These are phyloP conservation scores for Talaromyces sp. DNA, from an alignment of 2,329 filamentous ascomycete species.

Conservation along the genomic window DNA sequence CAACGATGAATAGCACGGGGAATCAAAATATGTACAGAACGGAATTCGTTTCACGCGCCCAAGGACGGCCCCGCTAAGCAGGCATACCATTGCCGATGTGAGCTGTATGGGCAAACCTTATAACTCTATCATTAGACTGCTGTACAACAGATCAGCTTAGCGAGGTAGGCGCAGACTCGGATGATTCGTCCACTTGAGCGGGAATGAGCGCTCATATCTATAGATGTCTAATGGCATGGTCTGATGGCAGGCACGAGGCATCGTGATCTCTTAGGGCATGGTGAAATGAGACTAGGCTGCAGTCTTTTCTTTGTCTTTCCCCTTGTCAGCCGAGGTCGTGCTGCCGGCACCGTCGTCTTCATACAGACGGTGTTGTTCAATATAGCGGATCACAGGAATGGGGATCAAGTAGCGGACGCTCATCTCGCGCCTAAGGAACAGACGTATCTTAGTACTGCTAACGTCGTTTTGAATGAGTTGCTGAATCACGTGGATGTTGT, in stretches of 20 bases:
- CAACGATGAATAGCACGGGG: background rate
- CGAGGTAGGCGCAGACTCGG: background rate
- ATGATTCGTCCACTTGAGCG: background rate
- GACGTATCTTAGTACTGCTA: slow-evolving; percentile 74
- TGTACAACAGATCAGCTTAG: background rate
- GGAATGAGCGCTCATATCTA: background rate
- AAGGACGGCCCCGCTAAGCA: background rate
- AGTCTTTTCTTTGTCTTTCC: slow-evolving; percentile 28
- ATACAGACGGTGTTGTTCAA: slow-evolving; percentile 64
- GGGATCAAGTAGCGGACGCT: slow-evolving; percentile 75
- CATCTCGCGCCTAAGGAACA: slow-evolving; percentile 75
- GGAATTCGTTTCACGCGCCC: background rate
- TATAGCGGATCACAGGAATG: slow-evolving; percentile 69
- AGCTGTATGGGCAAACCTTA: background rate
- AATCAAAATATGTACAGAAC: slow-evolving; percentile 13
- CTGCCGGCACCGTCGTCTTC: slow-evolving; percentile 45
- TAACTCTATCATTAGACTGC: background rate
- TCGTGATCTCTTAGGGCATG: background rate
- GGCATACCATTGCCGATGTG: background rate
- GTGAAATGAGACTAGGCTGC: background rate
- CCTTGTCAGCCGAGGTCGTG: slow-evolving; percentile 31
- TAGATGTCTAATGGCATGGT: background rate
- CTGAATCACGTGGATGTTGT: slow-evolving; percentile 83
- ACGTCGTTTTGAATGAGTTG: slow-evolving; percentile 86
- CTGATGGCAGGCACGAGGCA: background rate